Base-by-base conservation (phyloP, 1,139 yeast species). In the Zhuliangozyma blackwelliae region DNA sequence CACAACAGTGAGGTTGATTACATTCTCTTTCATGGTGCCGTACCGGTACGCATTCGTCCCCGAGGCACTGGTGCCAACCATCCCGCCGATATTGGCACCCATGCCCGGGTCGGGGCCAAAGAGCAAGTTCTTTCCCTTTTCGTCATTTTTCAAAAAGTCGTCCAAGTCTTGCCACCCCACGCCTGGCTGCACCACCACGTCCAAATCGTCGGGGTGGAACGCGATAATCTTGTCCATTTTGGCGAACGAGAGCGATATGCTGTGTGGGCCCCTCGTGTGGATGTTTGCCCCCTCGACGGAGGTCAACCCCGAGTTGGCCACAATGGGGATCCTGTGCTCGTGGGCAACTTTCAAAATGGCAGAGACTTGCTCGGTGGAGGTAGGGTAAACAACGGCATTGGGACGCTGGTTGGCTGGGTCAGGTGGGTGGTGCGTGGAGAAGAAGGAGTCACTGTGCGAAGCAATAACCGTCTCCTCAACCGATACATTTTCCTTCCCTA, bases 251-350 rank as follows among this genome's bases (percentile, higher is more conserved):
- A 68, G 42, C 5, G 73, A 58, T 22, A 69, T 55, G 40, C 69
- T 61, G 36, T 56, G 44, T 7, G 72, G 72, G 1, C 78, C 77
- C 40, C 87, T 65, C 0, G 88, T 79, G 29, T 89, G 87, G 54
- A 83, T 79, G 52, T 75, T 82, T 41, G 85, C 90, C 9, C 95
- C 95, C 59, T 86, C 95, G 26, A 86, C 64, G 0, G 94, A 82
- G 0, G 95, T 85, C 42, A 89, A 82, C 0, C 95, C 95, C 1
- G 88, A 79, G 50, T 72, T 80, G 7, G 95, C 88, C 20, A 84
- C 78, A 12, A 85, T 71, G 0, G 95, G 95, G 3, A 86, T 78
- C 20, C 69, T 54, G 53, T 73, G 74, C 47, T 73, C 65, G 54
- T 82, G 75, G 32, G 82, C 79, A 27, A 84, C 63, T 52, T 79